Base-by-base conservation (phyloP, 305 asterid genomes). In the Fraxinus ornus region DNA sequence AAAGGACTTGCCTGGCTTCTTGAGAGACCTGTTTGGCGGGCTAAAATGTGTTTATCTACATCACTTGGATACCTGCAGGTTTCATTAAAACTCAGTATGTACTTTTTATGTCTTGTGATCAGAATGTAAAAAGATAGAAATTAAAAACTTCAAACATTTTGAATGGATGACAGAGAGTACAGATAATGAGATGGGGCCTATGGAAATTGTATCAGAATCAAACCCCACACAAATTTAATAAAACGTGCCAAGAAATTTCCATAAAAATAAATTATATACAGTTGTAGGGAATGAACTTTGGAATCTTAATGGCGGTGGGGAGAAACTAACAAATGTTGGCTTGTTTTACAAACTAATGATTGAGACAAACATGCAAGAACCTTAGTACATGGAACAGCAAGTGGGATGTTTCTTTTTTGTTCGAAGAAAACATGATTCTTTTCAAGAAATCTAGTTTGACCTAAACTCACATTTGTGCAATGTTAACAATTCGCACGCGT, bases 1-100 rank as follows among this genome's bases (percentile, higher is more conserved):
- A 80, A 85, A 75, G 78, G 93, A 93, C 97, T 81, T 85, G 92
- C 99, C 97, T 96, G 99, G 91, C 99, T 96, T 91, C 98, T 94
- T 7, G 99, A 96, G 79, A 96, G 98, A 41, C 99, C 98, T 32
- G 99, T 96, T 89, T 94, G 99, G 89, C 98, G 97, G 49, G 99
- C 95, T 84, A 96, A 87, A 82, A 94, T 93, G 86, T 94, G 98
- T 83, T 96, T 96, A 89, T 96, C 98, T 2, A 93, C 98, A 89
- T 96, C 98, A 82, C 95, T 94, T 17, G 99, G 99, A 83, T 96
- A 96, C 97, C 99, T 96, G 93, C 88, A 88, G 19, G 21, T 22
- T 33, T 15, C 35, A 62, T 33, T 4, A 47, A 79, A 68, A 19
- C 4, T 44, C 80, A 44, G 3, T 64, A 64, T 10, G 35, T 64